A percentile compares a stretch with the other conserved stretches of the same genome.
phyloP scores from a whole-genome alignment of 2,329 filamentous ascomycete species.

The Tolypocladium album region DNA sequence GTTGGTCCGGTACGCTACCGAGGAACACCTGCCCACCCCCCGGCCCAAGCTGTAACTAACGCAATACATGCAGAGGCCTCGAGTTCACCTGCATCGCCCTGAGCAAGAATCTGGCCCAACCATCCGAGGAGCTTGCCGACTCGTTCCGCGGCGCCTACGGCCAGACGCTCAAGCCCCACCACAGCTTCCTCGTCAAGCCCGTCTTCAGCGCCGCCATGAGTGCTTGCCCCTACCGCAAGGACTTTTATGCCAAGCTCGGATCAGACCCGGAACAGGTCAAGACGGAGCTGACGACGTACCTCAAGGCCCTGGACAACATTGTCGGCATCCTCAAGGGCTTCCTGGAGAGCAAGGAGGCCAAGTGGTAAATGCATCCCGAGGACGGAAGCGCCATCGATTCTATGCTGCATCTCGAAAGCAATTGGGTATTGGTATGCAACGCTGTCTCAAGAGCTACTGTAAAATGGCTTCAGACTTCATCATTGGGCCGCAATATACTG shows the following conservation, averaged over 20 bases:
- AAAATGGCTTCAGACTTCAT: background rate
- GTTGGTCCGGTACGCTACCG: constrained; percentile 61
- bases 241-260: constrained; percentile 86
- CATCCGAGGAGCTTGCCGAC: constrained; percentile 63
- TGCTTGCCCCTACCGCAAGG: constrained; percentile 83
- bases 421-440: background rate
- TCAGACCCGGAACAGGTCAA: constrained; percentile 52
- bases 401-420: background rate
- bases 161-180: constrained; percentile 81
- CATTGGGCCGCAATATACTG: background rate
- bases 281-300: constrained; percentile 56
- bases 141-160: constrained; percentile 85
- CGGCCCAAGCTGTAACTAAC: constrained; percentile 1
- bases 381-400: background rate
- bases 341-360: constrained; percentile 43
- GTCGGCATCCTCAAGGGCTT: constrained; percentile 63
- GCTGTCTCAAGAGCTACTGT: background rate
- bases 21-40: background rate
- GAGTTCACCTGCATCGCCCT: constrained; percentile 88
- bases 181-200: constrained; percentile 81
- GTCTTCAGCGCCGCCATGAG: constrained; percentile 90
- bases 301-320: constrained; percentile 66
- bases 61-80: constrained; percentile 54
- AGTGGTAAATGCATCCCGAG: constrained; percentile 34
- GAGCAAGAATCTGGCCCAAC: constrained; percentile 60